Conservation (phyloP, 371 early-diverging fungal species). For the Dinochytrium kinnereticum region DNA sequence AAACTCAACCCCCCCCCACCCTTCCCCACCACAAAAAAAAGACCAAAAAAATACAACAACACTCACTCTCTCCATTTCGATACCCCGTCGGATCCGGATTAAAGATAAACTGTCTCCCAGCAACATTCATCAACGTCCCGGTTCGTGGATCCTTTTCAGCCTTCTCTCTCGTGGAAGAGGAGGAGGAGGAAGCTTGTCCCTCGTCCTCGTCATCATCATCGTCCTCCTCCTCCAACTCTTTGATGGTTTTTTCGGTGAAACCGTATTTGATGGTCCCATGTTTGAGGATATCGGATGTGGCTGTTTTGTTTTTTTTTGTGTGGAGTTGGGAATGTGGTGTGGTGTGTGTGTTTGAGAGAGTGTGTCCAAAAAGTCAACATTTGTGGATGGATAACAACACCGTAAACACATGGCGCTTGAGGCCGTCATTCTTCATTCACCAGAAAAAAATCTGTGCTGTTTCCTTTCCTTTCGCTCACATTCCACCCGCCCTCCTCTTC, state of each 20-base stretch:
- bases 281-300: slow-evolving; percentile 48
- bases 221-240: slow-evolving; percentile 52
- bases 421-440: too few relatives aligned
- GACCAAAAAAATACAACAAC: background rate
- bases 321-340: too few relatives aligned
- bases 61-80: slow-evolving; percentile 51
- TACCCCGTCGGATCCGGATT: slow-evolving; percentile 59
- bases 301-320: too few relatives aligned
- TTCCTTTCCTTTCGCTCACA: too few relatives aligned
- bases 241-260: slow-evolving; percentile 57
- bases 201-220: slow-evolving; percentile 2
- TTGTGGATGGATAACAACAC: too few relatives aligned
- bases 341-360: too few relatives aligned
- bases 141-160: slow-evolving; percentile 23
- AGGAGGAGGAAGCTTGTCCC: slow-evolving; percentile 10
- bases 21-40: too few relatives aligned
- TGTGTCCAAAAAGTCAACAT: too few relatives aligned
- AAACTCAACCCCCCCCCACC: too few relatives aligned
- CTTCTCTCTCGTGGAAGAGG: background rate
- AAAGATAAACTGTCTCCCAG: slow-evolving; percentile 34
- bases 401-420: too few relatives aligned
- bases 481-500: too few relatives aligned
- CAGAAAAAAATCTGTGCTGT: too few relatives aligned
- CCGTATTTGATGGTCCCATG: slow-evolving; percentile 54
- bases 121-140: slow-evolving; percentile 13